Percentiles rank a stretch among this genome's conserved stretches.
Conservation (phyloP, 768 basidiomycete genomes). For the Trametes sanguinea region DNA sequence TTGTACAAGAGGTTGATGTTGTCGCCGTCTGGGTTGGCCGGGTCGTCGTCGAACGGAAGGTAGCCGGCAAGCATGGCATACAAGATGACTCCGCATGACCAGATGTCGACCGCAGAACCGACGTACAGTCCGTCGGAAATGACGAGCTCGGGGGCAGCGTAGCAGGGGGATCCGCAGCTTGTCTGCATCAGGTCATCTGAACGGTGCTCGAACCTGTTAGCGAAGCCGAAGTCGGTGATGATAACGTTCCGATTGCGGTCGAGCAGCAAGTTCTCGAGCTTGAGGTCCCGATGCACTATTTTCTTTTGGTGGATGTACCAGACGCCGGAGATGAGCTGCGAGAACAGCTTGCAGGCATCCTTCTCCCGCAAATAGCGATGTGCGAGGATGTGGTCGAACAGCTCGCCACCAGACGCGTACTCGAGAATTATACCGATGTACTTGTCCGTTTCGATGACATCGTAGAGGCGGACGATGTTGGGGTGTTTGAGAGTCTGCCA, state of each 20-base stretch:
- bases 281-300: conserved; percentile 98
- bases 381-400: conserved; percentile 98
- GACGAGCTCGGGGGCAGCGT: conserved; percentile 97
- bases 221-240: conserved; percentile 99
- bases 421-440: conserved; percentile 99
- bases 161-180: conserved; percentile 95
- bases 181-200: conserved; percentile 98
- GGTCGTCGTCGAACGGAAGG: conserved; percentile 99
- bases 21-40: conserved; percentile 97
- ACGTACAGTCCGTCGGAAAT: conserved; percentile 97
- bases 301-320: conserved; percentile 99
- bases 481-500: conserved; percentile 89
- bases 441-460: conserved; percentile 99
- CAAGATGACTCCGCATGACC: conserved; percentile 93
- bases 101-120: conserved; percentile 97
- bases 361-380: conserved; percentile 94
- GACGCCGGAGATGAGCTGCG: conserved; percentile 97
- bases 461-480: conserved; percentile 96
- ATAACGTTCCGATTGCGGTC: conserved; percentile 98
- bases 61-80: conserved; percentile 98
- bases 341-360: conserved; percentile 94
- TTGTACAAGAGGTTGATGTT: conserved; percentile 99
- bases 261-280: conserved; percentile 95
- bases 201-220: conserved; percentile 94
- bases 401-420: conserved; percentile 96